These are phyloP conservation scores for Wickerhamiella slavikovae DNA, from an alignment of 805 yeast genomes.

Conservation along the genomic window DNA sequence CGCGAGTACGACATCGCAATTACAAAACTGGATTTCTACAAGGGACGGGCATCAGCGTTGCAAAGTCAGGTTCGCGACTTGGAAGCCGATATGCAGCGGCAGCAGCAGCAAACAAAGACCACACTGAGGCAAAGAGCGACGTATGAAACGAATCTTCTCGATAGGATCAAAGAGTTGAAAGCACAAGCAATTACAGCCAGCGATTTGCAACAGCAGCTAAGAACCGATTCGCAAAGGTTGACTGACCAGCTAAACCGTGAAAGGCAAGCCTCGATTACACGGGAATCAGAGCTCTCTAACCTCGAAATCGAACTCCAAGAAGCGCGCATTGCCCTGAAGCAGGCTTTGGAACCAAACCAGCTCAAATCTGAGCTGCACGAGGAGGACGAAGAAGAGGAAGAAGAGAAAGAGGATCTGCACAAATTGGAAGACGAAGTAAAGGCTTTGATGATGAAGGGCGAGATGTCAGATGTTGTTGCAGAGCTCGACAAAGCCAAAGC, in stretches of 20 bases:
- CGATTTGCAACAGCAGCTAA: too few species aligned
- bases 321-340: too few species aligned
- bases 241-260: slow-evolving; percentile 7
- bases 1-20: slow-evolving; percentile 13
- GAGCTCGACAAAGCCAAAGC: slow-evolving; percentile 1
- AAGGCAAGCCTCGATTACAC: background rate
- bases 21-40: slow-evolving; percentile 15
- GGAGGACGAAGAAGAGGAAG: background rate
- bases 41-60: slow-evolving; percentile 14
- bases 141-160: slow-evolving; percentile 18
- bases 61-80: slow-evolving; percentile 12
- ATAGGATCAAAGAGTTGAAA: slow-evolving; percentile 16
- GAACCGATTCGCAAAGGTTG: too few species aligned
- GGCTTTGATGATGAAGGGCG: slow-evolving; percentile 9
- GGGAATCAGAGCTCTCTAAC: background rate
- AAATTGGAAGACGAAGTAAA: slow-evolving; percentile 8
- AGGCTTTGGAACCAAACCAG: too few species aligned
- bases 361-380: background rate
- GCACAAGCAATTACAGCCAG: too few species aligned
- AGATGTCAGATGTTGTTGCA: slow-evolving; percentile 6
- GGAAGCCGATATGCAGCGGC: slow-evolving; percentile 14
- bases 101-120: slow-evolving; percentile 16
- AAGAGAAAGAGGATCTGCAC: slow-evolving; percentile 1
- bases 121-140: slow-evolving; percentile 18
- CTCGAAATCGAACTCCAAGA: background rate